Percentiles rank a stretch among this genome's conserved stretches.
Conservation (phyloP, 2,329 filamentous ascomycete species). For the Penicillium sp. region DNA sequence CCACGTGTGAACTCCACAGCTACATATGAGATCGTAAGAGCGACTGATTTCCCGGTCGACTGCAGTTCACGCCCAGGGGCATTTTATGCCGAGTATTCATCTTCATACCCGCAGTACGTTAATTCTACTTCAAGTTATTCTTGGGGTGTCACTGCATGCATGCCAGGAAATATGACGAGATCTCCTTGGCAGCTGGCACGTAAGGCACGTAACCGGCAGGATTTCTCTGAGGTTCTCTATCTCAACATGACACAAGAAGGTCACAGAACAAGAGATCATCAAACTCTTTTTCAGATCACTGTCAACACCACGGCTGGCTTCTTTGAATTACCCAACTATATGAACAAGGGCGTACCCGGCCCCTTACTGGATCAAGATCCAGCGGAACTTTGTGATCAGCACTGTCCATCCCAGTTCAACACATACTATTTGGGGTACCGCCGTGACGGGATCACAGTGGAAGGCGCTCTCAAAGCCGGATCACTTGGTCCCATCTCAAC, state of each 20-base stretch:
- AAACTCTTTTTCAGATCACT: neutral
- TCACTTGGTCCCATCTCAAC: neutral
- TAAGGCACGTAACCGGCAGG: neutral
- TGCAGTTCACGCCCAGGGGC: neutral
- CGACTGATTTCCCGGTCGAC: neutral
- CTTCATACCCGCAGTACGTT: neutral
- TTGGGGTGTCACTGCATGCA: neutral
- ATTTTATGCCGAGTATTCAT: neutral
- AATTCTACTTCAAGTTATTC: neutral
- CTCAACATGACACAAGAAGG: neutral
- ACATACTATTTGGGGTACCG: too few species aligned
- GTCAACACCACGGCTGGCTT: neutral
- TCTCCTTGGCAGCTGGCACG: neutral
- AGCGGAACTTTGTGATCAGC: neutral
- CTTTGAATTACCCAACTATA: neutral
- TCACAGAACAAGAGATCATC: neutral
- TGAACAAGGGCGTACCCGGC: neutral
- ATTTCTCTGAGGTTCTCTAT: neutral
- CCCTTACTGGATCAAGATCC: neutral
- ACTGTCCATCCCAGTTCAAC: neutral
- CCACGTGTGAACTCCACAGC: neutral
- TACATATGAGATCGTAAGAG: neutral
- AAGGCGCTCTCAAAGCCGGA: neutral
- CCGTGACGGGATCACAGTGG: neutral
- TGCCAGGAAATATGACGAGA: neutral